Percentiles rank a stretch among this genome's conserved stretches.
phyloP scores from a whole-genome alignment of 306 rosid genomes.

The Astragalus glycyphyllos region DNA sequence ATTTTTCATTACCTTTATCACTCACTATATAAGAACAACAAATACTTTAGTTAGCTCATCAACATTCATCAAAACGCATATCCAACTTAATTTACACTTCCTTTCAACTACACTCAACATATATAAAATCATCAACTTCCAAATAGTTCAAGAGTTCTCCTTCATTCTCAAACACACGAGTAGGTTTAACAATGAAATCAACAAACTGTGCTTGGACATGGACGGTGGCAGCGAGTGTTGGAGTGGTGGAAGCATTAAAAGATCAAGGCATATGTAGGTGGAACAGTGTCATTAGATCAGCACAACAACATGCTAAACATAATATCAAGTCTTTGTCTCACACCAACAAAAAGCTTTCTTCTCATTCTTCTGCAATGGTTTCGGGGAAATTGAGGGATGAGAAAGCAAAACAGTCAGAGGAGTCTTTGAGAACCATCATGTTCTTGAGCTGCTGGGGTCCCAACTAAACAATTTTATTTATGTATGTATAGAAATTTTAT shows the following conservation, averaged over 20 bases:
- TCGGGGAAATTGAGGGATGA: conserved; percentile 44
- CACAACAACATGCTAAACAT: conserved; percentile 52
- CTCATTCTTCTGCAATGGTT: conserved; percentile 37
- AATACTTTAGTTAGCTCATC: background rate
- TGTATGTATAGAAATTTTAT: background rate
- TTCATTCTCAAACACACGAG: no score
- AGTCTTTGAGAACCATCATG: conserved; percentile 67
- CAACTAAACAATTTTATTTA: conserved; percentile 10
- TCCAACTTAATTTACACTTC: background rate
- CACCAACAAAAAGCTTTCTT: conserved; percentile 51
- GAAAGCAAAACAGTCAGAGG: conserved; percentile 63
- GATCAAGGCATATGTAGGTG: conserved; percentile 68
- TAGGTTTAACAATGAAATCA: conserved; percentile 21
- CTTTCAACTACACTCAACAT: background rate
- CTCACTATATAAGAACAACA: conserved; percentile 32
- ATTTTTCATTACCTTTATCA: background rate
- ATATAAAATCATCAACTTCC: background rate
- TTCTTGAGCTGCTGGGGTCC: conserved; percentile 69
- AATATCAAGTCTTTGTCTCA: conserved; percentile 44
- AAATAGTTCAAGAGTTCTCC: no score
- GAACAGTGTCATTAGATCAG: conserved; percentile 49
- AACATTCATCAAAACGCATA: background rate
- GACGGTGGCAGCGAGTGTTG: conserved; percentile 48
- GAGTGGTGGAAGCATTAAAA: conserved; percentile 53
- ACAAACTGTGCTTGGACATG: conserved; percentile 44